These are phyloP conservation scores for Bipolaris bicolor DNA, from an alignment of 2,329 filamentous ascomycete genomes.

Conservation along the genomic window DNA sequence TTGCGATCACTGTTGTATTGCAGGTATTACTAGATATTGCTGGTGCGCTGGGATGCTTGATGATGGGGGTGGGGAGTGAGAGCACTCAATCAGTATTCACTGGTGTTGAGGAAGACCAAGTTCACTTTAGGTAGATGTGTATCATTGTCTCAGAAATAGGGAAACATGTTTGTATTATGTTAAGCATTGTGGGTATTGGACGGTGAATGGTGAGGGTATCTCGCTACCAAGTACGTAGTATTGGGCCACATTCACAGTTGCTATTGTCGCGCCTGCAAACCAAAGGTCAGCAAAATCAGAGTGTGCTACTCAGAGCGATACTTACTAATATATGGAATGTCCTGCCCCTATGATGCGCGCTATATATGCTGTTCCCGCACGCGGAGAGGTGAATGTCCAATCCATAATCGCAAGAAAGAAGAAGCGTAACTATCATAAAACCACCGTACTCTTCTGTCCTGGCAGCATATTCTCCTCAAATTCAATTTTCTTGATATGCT, in stretches of 20 bases:
- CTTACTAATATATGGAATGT: neutral
- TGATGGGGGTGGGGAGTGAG: neutral
- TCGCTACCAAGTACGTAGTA: conserved; percentile 1
- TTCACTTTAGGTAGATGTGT: neutral
- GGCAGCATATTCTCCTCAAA: conserved; percentile 66
- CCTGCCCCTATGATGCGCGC: neutral
- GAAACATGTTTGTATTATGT: neutral
- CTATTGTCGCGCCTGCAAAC: conserved; percentile 2
- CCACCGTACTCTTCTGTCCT: conserved; percentile 31
- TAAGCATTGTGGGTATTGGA: neutral
- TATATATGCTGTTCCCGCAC: neutral
- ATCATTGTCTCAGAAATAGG: no score
- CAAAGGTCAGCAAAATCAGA: neutral
- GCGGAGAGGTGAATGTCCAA: neutral
- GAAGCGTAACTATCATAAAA: conserved; percentile 27
- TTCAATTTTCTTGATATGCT: conserved; percentile 86
- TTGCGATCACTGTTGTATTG: neutral
- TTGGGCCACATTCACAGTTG: neutral
- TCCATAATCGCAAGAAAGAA: neutral
- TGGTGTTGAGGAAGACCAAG: neutral
- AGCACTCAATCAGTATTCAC: neutral
- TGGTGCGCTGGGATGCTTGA: neutral
- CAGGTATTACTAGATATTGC: neutral
- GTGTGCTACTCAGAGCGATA: neutral
- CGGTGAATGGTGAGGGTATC: neutral